These are phyloP conservation scores for Papilionanthe hybrid DNA, from an alignment of 116 monocot species.

Conservation along the genomic window DNA sequence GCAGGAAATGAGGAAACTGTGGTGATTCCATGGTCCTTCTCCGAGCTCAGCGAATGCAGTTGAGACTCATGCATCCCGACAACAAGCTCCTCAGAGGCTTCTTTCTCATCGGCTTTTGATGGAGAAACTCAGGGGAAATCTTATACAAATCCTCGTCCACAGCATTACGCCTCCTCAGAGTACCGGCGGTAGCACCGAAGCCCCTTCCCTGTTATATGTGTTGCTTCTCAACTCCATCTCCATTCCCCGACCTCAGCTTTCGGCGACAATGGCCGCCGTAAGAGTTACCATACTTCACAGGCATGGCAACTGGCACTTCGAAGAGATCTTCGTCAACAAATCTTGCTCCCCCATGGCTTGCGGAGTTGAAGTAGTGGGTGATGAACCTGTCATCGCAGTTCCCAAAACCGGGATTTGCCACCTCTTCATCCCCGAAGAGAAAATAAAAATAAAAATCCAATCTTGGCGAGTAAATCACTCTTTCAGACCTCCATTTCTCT, in stretches of 20 bases:
- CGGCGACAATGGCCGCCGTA: conserved; percentile 2
- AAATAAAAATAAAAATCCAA: neutral
- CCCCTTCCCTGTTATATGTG: conserved; percentile 10
- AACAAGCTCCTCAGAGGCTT: conserved; percentile 14
- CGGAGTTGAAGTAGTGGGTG: conserved; percentile 43
- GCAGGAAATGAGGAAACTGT: neutral
- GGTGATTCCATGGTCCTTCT: neutral
- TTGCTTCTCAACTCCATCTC: conserved; percentile 5
- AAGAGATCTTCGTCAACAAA: conserved; percentile 13
- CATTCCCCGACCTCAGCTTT: conserved; percentile 1
- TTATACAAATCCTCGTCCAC: conserved; percentile 24
- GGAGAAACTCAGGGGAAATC: conserved; percentile 19
- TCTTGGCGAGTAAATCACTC: neutral
- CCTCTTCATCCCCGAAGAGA: conserved; percentile 22
- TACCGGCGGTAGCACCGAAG: neutral
- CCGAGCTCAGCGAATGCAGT: conserved; percentile 2
- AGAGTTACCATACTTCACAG: neutral
- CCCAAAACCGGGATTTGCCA: conserved; percentile 28
- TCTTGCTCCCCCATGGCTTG: conserved; percentile 24
- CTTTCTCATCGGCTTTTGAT: conserved; percentile 17
- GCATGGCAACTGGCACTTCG: conserved; percentile 3
- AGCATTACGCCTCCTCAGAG: conserved; percentile 2
- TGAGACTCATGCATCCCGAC: conserved; percentile 17
- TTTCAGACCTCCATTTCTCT: neutral
- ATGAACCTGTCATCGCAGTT: conserved; percentile 27